phyloP scores from a whole-genome alignment of 768 basidiomycete species.

The Galerina sulciceps region DNA sequence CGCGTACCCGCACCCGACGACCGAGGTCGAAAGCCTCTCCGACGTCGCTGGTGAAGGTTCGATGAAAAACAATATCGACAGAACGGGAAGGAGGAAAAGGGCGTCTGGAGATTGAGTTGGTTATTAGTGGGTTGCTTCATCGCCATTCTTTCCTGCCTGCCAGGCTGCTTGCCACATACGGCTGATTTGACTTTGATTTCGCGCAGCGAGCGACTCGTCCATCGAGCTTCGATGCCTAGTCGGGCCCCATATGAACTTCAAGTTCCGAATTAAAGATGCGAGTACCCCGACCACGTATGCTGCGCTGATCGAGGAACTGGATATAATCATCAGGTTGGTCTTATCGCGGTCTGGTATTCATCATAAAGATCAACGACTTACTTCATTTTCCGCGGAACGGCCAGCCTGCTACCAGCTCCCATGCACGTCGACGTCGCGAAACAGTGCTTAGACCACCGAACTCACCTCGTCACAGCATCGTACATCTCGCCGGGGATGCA shows the following conservation, averaged over 20 bases:
- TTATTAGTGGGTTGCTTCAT: conserved; percentile 72
- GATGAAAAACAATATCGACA: too few species aligned
- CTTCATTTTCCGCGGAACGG: not conserved
- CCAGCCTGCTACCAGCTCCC: conserved; percentile 81
- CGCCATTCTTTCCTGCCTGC: too few species aligned
- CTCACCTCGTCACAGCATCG: conserved; percentile 89
- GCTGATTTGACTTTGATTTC: not conserved
- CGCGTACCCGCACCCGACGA: too few species aligned
- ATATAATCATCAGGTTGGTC: conserved; percentile 84
- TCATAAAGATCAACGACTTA: not conserved
- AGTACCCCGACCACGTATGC: conserved; percentile 47
- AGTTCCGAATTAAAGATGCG: conserved; percentile 62
- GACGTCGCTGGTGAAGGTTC: too few species aligned
- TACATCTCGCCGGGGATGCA: conserved; percentile 85
- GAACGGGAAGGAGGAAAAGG: too few species aligned
- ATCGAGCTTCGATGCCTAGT: conserved; percentile 58
- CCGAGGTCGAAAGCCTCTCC: too few species aligned
- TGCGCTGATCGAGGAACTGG: conserved; percentile 60
- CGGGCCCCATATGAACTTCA: conserved; percentile 51
- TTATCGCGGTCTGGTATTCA: not conserved
- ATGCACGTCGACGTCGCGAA: conserved; percentile 77
- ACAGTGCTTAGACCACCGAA: conserved; percentile 67
- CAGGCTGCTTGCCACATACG: conserved; percentile 9
- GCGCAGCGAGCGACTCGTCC: conserved; percentile 73
- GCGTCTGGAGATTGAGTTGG: conserved; percentile 64